Base-by-base conservation (phyloP, 1,284 basidiomycete species). In the Trichosporon asahii region DNA sequence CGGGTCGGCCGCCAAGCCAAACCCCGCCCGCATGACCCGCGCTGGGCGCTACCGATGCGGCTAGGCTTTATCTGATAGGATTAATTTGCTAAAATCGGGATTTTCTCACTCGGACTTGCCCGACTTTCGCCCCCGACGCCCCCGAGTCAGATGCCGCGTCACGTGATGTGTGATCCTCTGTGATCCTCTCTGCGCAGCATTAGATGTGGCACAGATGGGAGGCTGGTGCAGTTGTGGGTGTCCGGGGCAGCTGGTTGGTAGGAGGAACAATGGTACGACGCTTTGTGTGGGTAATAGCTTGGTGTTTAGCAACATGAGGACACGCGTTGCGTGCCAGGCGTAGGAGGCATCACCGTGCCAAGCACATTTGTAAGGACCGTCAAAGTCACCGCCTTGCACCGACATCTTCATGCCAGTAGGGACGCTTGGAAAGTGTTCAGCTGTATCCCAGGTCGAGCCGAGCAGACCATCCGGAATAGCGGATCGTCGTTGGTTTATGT, bases 11-110 rank as follows among this genome's bases (percentile, higher is more conserved):
- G 40, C 40, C 40, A 44, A 44, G 40, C 40, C 40, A 44, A 44
- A 44, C 12, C 12, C 37, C 37, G 40, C 49, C 49, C 49, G 49
- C 49, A n/a, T n/a, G 31, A 33, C 21, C 49, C 49, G 21, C 49
- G n/a, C 46, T 49, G 46, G 23, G 21, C 49, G n/a, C 31, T 37
- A 37, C 35, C 35, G 25, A 27, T 57, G 49, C 49, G 49, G 49
- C 49, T n/a, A 61, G 27, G 53, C 18, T 11, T 61, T 61, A 61
- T 61, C 57, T 61, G 57, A 61, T 61, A 61, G 57, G 57, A 61
- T 31, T 61, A 61, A 31, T 33, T 31, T 11, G 15, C 5, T 18
- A 61, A 61, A 61, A 2, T n/a, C 27, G 18, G n/a, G 1, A n/a
- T n/a, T 61, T 31, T 31, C 29, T 33, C 12, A n/a, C 14, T 57